Percentiles rank a stretch among this genome's conserved stretches.
Evolutionary conservation across 345 rosid species (phyloP).

Genomic region (Streptanthus diversifolius): DNA sequence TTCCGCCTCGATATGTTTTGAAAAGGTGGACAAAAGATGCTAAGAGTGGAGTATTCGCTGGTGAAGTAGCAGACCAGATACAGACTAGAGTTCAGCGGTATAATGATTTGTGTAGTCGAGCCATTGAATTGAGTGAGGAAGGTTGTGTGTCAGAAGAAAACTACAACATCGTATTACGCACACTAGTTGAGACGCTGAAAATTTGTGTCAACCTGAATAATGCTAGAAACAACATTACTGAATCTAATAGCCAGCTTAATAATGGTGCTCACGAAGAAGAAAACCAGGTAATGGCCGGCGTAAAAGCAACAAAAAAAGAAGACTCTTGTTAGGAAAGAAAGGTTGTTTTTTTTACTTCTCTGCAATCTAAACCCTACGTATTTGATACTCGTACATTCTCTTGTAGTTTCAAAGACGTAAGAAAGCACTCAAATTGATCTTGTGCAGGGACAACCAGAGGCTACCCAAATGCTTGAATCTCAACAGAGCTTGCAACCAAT

Average conservation of each 20-base stretch:
- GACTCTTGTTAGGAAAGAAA: slow-evolving; percentile 49
- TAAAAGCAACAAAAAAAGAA: slow-evolving; percentile 54
- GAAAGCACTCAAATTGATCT: not conserved
- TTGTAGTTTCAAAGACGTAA: not conserved
- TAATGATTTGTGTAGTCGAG: slow-evolving; percentile 48
- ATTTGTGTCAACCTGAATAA: slow-evolving; percentile 56
- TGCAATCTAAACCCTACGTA: not conserved
- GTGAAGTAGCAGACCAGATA: slow-evolving; percentile 30
- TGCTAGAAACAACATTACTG: slow-evolving; percentile 35
- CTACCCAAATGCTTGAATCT: slow-evolving; percentile 41
- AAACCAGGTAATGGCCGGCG: slow-evolving; percentile 33
- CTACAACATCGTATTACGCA: slow-evolving; percentile 42
- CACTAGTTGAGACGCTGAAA: slow-evolving; percentile 44
- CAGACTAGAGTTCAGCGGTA: slow-evolving; percentile 55
- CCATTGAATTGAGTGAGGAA: slow-evolving; percentile 46
- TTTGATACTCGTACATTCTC: not conserved
- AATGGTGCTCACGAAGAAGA: slow-evolving; percentile 39
- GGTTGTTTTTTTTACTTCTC: slow-evolving; percentile 29
- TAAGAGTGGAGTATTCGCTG: slow-evolving; percentile 35
- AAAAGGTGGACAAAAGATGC: slow-evolving; percentile 72
- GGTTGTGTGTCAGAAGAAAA: slow-evolving; percentile 47
- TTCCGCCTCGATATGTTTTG: slow-evolving; percentile 53
- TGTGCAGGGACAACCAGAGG: slow-evolving; percentile 48
- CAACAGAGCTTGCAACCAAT: slow-evolving; percentile 50
- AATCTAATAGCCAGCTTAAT: slow-evolving; percentile 36